A percentile compares a stretch with the other conserved stretches of the same genome.
Evolutionary conservation across 2,329 filamentous ascomycete species (phyloP).

Genomic region (Huntiella moniliformis): DNA sequence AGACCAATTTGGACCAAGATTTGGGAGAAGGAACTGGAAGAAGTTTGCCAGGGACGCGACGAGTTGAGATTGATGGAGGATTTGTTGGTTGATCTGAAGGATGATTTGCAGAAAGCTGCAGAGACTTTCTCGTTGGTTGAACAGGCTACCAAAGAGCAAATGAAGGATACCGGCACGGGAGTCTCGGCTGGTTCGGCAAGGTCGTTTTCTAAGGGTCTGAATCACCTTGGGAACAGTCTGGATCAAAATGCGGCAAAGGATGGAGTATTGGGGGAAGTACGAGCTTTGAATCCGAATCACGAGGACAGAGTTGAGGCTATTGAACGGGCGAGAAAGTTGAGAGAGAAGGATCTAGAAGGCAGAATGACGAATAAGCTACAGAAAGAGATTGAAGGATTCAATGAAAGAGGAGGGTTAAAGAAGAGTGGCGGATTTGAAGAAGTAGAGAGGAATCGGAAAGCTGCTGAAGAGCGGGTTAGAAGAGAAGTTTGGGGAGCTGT

Average conservation of each 20-base stretch:
- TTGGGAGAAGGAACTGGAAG: slow-evolving; percentile 93
- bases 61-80: slow-evolving; percentile 94
- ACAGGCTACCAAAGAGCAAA: slow-evolving; percentile 94
- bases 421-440: slow-evolving; percentile 93
- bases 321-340: slow-evolving; percentile 81
- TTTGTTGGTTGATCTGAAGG: slow-evolving; percentile 73
- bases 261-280: slow-evolving; percentile 77
- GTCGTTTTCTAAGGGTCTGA: slow-evolving; percentile 36
- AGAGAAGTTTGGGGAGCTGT: slow-evolving; percentile 53
- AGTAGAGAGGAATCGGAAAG: slow-evolving; percentile 63
- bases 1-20: slow-evolving; percentile 98
- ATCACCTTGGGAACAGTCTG: slow-evolving; percentile 31
- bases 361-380: slow-evolving; percentile 59
- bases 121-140: slow-evolving; percentile 92
- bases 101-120: slow-evolving; percentile 85
- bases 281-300: slow-evolving; percentile 85
- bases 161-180: slow-evolving; percentile 48
- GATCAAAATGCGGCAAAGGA: slow-evolving; percentile 78
- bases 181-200: slow-evolving; percentile 31
- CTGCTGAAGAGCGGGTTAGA: slow-evolving; percentile 72
- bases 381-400: slow-evolving; percentile 69
- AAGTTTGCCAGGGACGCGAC: slow-evolving; percentile 88
- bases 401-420: slow-evolving; percentile 79
- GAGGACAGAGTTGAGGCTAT: slow-evolving; percentile 87
- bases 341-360: slow-evolving; percentile 71